Evolutionary conservation across 495 filamentous ascomycete genomes (phyloP).

Genomic region (Xylaria intraflava): DNA sequence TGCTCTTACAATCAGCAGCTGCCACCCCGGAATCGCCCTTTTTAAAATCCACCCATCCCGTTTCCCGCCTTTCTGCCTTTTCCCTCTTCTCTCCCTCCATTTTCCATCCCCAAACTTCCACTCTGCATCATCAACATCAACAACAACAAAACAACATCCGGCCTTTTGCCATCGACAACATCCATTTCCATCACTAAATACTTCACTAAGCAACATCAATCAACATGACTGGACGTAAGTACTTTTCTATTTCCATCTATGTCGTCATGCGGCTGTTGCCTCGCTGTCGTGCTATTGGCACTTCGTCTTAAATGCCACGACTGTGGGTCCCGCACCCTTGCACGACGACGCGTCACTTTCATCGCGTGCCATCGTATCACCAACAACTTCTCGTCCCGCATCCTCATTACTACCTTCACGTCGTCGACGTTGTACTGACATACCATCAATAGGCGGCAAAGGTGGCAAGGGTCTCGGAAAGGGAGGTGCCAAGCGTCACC

Average conservation of each 20-base stretch:
- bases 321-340: slow-evolving; percentile 13
- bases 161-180: slow-evolving; percentile 12
- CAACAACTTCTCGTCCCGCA: too few relatives aligned
- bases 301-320: slow-evolving; percentile 2
- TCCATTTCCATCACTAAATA: slow-evolving; percentile 28
- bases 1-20: slow-evolving; percentile 10
- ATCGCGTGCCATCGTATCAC: slow-evolving; percentile 7
- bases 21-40: slow-evolving; percentile 2
- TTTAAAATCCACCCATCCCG: slow-evolving; percentile 36
- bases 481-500: slow-evolving; percentile 85
- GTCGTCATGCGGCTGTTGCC: slow-evolving; percentile 12
- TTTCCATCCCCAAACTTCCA: slow-evolving; percentile 23
- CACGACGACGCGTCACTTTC: slow-evolving; percentile 17
- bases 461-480: slow-evolving; percentile 94
- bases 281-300: slow-evolving; percentile 12
- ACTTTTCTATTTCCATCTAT: slow-evolving; percentile 13
- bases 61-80: slow-evolving; percentile 25
- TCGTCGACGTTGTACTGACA: too few relatives aligned
- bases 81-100: slow-evolving; percentile 17
- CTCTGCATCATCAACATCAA: slow-evolving; percentile 19
- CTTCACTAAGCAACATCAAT: slow-evolving; percentile 30
- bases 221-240: slow-evolving; percentile 98
- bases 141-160: too few relatives aligned
- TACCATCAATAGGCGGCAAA: slow-evolving; percentile 72
- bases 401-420: too few relatives aligned